Conservation (phyloP, 1,139 yeast genomes). For the Diutina pseudorugosa region DNA sequence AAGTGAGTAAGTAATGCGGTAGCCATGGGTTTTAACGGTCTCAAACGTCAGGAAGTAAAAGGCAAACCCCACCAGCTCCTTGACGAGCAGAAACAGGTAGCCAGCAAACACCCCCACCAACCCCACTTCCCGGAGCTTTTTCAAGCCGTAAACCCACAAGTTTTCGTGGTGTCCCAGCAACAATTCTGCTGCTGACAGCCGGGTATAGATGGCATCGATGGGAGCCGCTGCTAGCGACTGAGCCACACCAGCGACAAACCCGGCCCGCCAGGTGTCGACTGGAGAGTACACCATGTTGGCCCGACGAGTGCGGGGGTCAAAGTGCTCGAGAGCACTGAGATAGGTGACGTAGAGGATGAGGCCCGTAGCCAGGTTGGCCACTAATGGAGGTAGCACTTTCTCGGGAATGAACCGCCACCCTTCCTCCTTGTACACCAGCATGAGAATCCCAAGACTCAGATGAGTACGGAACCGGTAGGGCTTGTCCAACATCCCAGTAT, state of each 20-base stretch:
- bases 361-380: conserved; percentile 85
- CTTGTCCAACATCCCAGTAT: conserved; percentile 35
- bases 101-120: conserved; percentile 85
- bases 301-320: conserved; percentile 6
- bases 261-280: conserved; percentile 62
- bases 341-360: conserved; percentile 75
- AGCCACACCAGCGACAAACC: conserved; percentile 72
- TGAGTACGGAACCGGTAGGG: conserved; percentile 67
- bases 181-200: conserved; percentile 68
- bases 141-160: conserved; percentile 64
- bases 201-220: conserved; percentile 76
- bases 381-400: conserved; percentile 70
- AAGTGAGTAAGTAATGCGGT: conserved; percentile 44
- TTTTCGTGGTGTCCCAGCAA: conserved; percentile 57
- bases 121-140: conserved; percentile 64
- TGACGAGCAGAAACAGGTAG: conserved; percentile 57
- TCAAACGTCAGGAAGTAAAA: conserved; percentile 79
- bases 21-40: conserved; percentile 59
- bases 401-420: conserved; percentile 88
- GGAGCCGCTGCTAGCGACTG: conserved; percentile 95
- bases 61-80: conserved; percentile 82
- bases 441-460: conserved; percentile 62
- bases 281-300: conserved; percentile 16
- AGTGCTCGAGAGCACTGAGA: conserved; percentile 35
- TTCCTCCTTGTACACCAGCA: conserved; percentile 56